A percentile compares a stretch with the other conserved stretches of the same genome.
These are phyloP conservation scores for Circinella umbellata DNA, from an alignment of 371 early-diverging fungal species.

Conservation along the genomic window DNA sequence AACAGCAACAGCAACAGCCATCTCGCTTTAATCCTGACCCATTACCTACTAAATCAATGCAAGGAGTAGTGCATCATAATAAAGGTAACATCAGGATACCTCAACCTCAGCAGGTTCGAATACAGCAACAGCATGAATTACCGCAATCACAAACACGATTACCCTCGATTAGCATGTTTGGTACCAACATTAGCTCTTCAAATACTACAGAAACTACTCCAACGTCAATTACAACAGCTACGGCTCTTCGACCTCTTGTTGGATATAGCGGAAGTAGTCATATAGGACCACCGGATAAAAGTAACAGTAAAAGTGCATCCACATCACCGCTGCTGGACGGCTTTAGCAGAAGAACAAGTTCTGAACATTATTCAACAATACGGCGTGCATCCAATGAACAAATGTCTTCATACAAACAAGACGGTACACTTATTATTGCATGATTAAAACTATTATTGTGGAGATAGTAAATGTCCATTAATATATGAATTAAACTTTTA, in stretches of 20 bases:
- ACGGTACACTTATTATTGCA: neutral
- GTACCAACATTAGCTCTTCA: neutral
- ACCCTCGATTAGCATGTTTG: constrained; percentile 9
- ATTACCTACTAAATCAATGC: neutral
- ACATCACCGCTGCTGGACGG: neutral
- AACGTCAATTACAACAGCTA: neutral
- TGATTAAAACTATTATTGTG: too few species aligned
- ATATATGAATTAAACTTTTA: neutral
- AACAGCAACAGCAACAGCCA: neutral
- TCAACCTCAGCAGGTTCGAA: neutral
- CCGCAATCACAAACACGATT: constrained; percentile 4
- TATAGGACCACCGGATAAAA: neutral
- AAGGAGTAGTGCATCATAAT: neutral
- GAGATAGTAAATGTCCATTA: too few species aligned
- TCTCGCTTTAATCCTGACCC: too few species aligned
- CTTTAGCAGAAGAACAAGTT: constrained; percentile 2
- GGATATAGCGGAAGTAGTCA: neutral
- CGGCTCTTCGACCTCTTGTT: constrained; percentile 1
- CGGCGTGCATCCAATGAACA: neutral
- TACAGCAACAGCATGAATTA: neutral
- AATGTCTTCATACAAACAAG: neutral
- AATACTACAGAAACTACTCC: too few species aligned
- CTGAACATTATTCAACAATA: neutral
- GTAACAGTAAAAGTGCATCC: constrained; percentile 3
- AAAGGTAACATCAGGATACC: neutral